Evolutionary conservation across 2,329 filamentous ascomycete species (phyloP), one percentile per base, ranked within the genome.

Genomic region (Botryosphaeria dothidea): DNA sequence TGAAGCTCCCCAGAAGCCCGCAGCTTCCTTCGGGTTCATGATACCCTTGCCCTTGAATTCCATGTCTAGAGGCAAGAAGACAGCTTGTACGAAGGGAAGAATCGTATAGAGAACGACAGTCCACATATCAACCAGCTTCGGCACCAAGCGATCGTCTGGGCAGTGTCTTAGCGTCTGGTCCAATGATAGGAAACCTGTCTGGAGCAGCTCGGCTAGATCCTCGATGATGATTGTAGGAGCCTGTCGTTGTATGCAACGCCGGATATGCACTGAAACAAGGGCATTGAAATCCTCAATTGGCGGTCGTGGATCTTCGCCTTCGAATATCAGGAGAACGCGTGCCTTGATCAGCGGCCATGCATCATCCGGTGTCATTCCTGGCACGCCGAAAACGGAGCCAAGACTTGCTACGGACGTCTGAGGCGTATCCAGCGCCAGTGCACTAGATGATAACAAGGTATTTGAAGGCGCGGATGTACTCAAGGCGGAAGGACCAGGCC

Each of bases 111-210:
- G 97, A 0, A 95, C 93, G 52, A 95, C 89, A 66, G 96, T 87
- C 95, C 95, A 99, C 73, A 97, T 88, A 74, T 97, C 92, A 2
- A 97, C 94, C 0, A 99, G 83, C 64, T 92, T 88, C 0, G 92
- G 92, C 23, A 98, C 92, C n/a, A 98, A 85, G 36, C 90, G 87
- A 67, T 97, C 93, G 72, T 98, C 94, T 0, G 92, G 85, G 0
- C 92, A 88, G 51, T 87, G 87, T 57, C 89, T 86, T 19, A 98
- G 81, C 0, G 92, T 93, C 69, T 93, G 91, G 70, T 97, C 94
- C 2, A 99, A 83, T 1, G 91, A 93, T 31, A 86, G 84, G 73
- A 98, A 99, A 1, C 95, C 95, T 0, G 91, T 90, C n/a, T 84
- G 80, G 2, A 95, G 81, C 3, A 95, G 82, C 69, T 94, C 91